These are phyloP conservation scores for Simplicillium aogashimaense DNA, from an alignment of 2,329 filamentous ascomycete species.

Conservation along the genomic window DNA sequence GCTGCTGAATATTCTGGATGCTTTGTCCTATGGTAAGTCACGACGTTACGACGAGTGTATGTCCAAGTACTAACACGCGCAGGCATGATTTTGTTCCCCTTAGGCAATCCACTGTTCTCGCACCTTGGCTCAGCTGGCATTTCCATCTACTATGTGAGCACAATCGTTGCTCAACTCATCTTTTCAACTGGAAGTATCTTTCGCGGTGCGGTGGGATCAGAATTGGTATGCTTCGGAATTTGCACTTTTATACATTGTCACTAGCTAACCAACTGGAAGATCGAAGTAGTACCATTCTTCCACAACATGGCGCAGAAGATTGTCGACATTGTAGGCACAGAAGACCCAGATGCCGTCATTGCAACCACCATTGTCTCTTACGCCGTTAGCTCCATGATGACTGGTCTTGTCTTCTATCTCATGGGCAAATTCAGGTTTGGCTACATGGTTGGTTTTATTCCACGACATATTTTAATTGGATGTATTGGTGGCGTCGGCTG, in stretches of 20 bases:
- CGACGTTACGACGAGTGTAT: not conserved
- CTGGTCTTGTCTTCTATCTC: slow-evolving; percentile 81
- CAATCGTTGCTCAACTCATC: slow-evolving; percentile 83
- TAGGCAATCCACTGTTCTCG: slow-evolving; percentile 78
- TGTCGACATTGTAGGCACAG: slow-evolving; percentile 64
- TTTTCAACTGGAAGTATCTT: slow-evolving; percentile 86
- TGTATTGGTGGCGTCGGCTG: slow-evolving; percentile 96
- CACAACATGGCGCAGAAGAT: slow-evolving; percentile 96
- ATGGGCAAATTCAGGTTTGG: slow-evolving; percentile 84
- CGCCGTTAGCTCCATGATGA: slow-evolving; percentile 81
- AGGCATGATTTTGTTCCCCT: slow-evolving; percentile 90
- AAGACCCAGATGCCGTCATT: slow-evolving; percentile 76
- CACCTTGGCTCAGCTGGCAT: slow-evolving; percentile 86
- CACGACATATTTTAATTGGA: slow-evolving; percentile 88
- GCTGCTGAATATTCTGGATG: slow-evolving; percentile 87
- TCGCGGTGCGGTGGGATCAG: slow-evolving; percentile 82
- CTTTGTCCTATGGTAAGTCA: slow-evolving; percentile 72
- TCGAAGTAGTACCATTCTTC: slow-evolving; percentile 97
- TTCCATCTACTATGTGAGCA: slow-evolving; percentile 98
- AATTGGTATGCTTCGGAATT: slow-evolving; percentile 52
- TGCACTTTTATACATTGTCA: not conserved
- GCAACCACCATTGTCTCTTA: slow-evolving; percentile 92
- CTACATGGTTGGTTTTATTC: slow-evolving; percentile 93
- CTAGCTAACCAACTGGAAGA: slow-evolving; percentile 34
- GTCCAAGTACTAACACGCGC: slow-evolving; percentile 7